phyloP scores from a whole-genome alignment of 1,284 basidiomycete species.

The Ganoderma leucocontextum region DNA sequence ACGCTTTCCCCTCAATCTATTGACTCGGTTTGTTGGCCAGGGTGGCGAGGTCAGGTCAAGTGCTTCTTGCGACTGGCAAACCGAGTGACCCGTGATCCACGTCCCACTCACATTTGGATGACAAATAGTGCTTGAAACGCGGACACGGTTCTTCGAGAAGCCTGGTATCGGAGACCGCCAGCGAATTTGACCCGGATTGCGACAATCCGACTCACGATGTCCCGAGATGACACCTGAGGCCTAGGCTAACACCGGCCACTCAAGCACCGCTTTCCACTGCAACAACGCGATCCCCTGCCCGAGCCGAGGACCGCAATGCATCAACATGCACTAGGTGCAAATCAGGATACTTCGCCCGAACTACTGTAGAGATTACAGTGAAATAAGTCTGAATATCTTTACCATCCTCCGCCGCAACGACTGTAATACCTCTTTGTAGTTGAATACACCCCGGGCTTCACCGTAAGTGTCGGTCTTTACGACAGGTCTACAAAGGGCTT shows the following conservation, averaged over 20 bases:
- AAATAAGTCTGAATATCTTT: no score
- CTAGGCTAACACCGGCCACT: neutral
- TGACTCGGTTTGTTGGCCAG: neutral
- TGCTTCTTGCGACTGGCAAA: slow-evolving; percentile 11
- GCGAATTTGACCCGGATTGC: neutral
- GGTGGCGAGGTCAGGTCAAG: slow-evolving; percentile 14
- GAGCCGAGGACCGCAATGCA: neutral
- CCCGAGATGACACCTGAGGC: neutral
- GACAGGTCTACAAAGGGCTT: no score
- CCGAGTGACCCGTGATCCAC: slow-evolving; percentile 16
- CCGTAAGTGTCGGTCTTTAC: no score
- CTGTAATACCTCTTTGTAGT: no score
- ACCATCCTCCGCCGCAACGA: no score
- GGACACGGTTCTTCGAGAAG: slow-evolving; percentile 11
- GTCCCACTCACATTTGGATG: slow-evolving; percentile 9
- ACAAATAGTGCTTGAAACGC: slow-evolving; percentile 23
- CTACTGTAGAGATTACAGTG: no score
- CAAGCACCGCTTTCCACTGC: neutral
- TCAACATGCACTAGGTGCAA: no score
- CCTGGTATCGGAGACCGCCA: neutral
- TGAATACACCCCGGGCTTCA: no score
- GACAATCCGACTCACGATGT: neutral
- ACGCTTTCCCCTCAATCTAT: slow-evolving; percentile 21
- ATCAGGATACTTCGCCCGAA: no score
- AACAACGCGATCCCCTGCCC: neutral